Evolutionary conservation across 1,284 basidiomycete species (phyloP).

Genomic region (Volvariella surrecta): DNA sequence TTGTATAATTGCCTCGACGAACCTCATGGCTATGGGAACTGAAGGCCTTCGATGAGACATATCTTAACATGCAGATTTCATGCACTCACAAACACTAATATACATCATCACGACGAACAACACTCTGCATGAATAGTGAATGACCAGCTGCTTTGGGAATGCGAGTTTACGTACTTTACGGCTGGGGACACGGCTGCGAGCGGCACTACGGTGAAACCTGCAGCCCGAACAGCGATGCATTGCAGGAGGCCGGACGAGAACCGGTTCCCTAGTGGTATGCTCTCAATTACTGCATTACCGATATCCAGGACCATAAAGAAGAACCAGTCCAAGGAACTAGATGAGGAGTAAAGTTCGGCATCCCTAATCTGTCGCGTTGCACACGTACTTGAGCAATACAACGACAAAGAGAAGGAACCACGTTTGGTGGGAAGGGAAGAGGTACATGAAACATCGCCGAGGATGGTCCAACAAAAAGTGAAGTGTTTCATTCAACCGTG

Average conservation of each 20-base stretch:
- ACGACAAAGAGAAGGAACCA: constrained; percentile 81
- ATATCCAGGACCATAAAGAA: constrained; percentile 87
- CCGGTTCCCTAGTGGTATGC: constrained; percentile 63
- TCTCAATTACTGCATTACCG: constrained; percentile 64
- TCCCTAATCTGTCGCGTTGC: not conserved
- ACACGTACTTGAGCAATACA: constrained; percentile 53
- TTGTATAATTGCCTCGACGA: constrained; percentile 6
- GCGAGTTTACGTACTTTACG: constrained; percentile 56
- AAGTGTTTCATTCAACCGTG: constrained; percentile 71
- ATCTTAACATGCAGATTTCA: not conserved
- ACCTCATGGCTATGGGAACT: constrained; percentile 72
- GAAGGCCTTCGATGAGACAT: constrained; percentile 8
- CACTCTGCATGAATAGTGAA: constrained; percentile 39
- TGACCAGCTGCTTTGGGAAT: not conserved
- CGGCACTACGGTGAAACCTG: constrained; percentile 78
- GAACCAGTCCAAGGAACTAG: constrained; percentile 77
- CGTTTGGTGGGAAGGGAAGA: constrained; percentile 94
- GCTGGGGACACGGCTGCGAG: constrained; percentile 73
- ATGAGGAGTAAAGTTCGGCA: no score
- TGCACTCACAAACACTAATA: constrained; percentile 57
- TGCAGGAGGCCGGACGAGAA: constrained; percentile 64
- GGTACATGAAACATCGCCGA: constrained; percentile 90
- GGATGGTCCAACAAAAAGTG: constrained; percentile 95
- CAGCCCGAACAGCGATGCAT: constrained; percentile 76
- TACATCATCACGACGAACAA: constrained; percentile 90